These are phyloP conservation scores for Gymnopilus dilepis DNA, from an alignment of 768 basidiomycete genomes.

Conservation along the genomic window DNA sequence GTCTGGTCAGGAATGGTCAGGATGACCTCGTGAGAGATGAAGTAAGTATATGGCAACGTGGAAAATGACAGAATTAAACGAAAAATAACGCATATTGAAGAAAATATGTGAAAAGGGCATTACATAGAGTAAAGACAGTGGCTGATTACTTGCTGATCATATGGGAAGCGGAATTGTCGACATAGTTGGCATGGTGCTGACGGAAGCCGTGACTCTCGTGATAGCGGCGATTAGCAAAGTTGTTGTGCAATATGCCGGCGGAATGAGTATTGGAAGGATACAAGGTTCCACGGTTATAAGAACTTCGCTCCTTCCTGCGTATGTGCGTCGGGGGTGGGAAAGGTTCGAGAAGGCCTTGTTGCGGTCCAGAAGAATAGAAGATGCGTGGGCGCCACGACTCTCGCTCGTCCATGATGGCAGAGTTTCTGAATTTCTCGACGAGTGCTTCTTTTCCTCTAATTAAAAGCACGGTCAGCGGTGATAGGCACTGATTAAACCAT, in stretches of 20 bases:
- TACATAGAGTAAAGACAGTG: not conserved
- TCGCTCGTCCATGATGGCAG: constrained; percentile 86
- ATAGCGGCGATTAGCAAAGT: constrained; percentile 26
- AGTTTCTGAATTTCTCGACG: constrained; percentile 92
- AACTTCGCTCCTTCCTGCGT: constrained; percentile 82
- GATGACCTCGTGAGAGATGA: too few relatives aligned
- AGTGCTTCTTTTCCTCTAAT: constrained; percentile 88
- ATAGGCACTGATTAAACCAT: constrained; percentile 11
- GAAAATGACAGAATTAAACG: too few relatives aligned
- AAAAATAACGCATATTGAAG: too few relatives aligned
- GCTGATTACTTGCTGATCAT: not conserved
- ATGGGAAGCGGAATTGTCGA: not conserved
- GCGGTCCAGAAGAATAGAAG: constrained; percentile 76
- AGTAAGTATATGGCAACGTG: too few relatives aligned
- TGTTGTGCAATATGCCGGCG: constrained; percentile 18
- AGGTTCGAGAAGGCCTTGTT: constrained; percentile 77
- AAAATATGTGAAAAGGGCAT: too few relatives aligned
- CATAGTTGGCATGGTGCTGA: not conserved
- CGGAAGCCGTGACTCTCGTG: constrained; percentile 11
- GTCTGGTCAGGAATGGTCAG: too few relatives aligned
- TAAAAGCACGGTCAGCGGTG: too few relatives aligned
- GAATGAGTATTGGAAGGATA: constrained; percentile 55
- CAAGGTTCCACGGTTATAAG: constrained; percentile 74
- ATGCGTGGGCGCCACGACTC: constrained; percentile 87
- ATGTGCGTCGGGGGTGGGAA: constrained; percentile 86